phyloP scores from a whole-genome alignment of 2,329 filamentous ascomycete genomes.

The Pyrenophora seminiperda region DNA sequence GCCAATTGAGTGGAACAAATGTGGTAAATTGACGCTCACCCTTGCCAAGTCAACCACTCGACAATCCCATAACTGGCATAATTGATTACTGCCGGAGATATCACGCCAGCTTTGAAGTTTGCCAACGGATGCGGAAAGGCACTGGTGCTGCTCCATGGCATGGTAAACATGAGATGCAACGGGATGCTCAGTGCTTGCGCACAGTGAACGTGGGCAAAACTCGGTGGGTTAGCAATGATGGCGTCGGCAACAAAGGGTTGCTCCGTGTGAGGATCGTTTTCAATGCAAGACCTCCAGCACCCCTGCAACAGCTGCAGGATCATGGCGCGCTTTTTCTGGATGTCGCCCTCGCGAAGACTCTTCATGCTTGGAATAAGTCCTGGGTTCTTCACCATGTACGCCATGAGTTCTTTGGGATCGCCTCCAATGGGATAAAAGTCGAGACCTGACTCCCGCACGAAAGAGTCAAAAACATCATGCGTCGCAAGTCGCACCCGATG shows the following conservation, averaged over 20 bases:
- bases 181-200: slow-evolving; percentile 74
- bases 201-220: slow-evolving; percentile 75
- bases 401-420: slow-evolving; percentile 51
- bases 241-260: slow-evolving; percentile 76
- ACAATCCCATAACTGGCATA: slow-evolving; percentile 55
- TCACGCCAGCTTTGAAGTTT: slow-evolving; percentile 54
- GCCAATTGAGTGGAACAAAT: background rate
- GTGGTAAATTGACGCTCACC: background rate
- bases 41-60: slow-evolving; percentile 58
- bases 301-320: slow-evolving; percentile 34
- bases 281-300: slow-evolving; percentile 41
- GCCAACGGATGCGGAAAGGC: slow-evolving; percentile 58
- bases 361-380: slow-evolving; percentile 43
- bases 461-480: slow-evolving; percentile 22
- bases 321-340: slow-evolving; percentile 39
- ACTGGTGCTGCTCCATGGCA: slow-evolving; percentile 56
- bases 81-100: no score
- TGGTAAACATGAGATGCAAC: slow-evolving; percentile 74
- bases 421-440: slow-evolving; percentile 48
- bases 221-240: slow-evolving; percentile 80
- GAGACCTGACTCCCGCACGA: slow-evolving; percentile 24
- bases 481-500: slow-evolving; percentile 38
- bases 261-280: slow-evolving; percentile 38
- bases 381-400: slow-evolving; percentile 58
- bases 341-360: slow-evolving; percentile 33